A percentile compares a stretch with the other conserved stretches of the same genome.
phyloP scores from a whole-genome alignment of 2,329 filamentous ascomycete species.

The Trichoderma simmonsii region DNA sequence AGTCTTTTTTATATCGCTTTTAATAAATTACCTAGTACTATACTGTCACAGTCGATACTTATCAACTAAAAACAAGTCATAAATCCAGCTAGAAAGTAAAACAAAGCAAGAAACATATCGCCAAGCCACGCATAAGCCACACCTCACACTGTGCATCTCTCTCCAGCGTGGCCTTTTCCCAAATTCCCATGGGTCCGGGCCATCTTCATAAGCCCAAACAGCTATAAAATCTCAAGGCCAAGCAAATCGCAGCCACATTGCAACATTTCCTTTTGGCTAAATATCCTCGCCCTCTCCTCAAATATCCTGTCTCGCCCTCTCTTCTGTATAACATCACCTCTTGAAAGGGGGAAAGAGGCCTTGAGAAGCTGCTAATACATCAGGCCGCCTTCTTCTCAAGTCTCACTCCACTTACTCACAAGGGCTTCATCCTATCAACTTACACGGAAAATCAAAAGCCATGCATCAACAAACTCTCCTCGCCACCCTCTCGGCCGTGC shows the following conservation, averaged over 20 bases:
- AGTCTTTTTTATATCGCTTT: no score
- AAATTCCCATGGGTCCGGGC: not conserved
- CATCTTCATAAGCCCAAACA: not conserved
- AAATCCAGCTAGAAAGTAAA: no score
- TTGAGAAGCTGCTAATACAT: not conserved
- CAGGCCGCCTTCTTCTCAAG: no score
- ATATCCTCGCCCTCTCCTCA: not conserved
- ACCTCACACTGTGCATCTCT: constrained; percentile 15
- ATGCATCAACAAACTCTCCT: constrained; percentile 56
- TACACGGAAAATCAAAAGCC: constrained; percentile 20
- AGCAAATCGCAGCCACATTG: not conserved
- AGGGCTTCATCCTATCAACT: not conserved
- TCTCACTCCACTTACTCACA: not conserved
- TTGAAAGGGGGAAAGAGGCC: no score
- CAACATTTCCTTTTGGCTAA: not conserved
- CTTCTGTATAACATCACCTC: not conserved
- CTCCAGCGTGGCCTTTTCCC: constrained; percentile 33
- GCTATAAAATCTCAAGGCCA: constrained; percentile 5
- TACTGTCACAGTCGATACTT: no score
- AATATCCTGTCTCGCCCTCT: not conserved
- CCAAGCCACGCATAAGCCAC: not conserved
- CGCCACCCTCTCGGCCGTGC: constrained; percentile 49
- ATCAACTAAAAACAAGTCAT: no score
- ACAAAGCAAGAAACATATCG: no score
- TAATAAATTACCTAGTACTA: no score